A percentile compares a stretch with the other conserved stretches of the same genome.
Conservation (phyloP, 495 filamentous ascomycete genomes). For the Apiosordaria backusii region DNA sequence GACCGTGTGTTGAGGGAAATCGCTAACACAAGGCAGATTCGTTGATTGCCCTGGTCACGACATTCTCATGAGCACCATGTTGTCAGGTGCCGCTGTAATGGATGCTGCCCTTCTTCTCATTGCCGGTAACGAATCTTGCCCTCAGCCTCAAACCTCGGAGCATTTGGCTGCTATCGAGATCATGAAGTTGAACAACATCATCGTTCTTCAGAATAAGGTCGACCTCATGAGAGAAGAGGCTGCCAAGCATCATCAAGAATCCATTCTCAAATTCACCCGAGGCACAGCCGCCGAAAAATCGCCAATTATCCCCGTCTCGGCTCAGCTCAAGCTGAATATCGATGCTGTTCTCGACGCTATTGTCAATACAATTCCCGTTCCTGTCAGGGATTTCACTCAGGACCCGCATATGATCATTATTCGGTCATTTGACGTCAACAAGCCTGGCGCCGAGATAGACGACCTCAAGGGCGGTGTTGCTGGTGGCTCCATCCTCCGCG, state of each 20-base stretch:
- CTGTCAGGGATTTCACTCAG: slow-evolving; percentile 79
- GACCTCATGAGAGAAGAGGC: slow-evolving; percentile 94
- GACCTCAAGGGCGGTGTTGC: slow-evolving; percentile 98
- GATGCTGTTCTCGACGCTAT: slow-evolving; percentile 95
- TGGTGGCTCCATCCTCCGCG: slow-evolving; percentile 92
- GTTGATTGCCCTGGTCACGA: slow-evolving; percentile 99
- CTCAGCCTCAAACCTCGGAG: slow-evolving; percentile 98
- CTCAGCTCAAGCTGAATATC: slow-evolving; percentile 99
- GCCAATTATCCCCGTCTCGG: slow-evolving; percentile 96
- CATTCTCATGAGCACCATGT: slow-evolving; percentile 99
- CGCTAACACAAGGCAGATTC: slow-evolving; percentile 54
- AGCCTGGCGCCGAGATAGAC: slow-evolving; percentile 98
- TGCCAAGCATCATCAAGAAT: slow-evolving; percentile 88
- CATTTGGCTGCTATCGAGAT: slow-evolving; percentile 98
- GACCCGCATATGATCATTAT: slow-evolving; percentile 98
- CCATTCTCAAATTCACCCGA: slow-evolving; percentile 94
- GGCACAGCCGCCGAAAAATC: slow-evolving; percentile 95
- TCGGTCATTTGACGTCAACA: slow-evolving; percentile 98
- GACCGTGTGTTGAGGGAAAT: neutral
- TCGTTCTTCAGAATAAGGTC: slow-evolving; percentile 99
- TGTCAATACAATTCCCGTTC: slow-evolving; percentile 88
- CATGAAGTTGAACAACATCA: slow-evolving; percentile 97
- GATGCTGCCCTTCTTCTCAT: slow-evolving; percentile 94
- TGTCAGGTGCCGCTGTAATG: slow-evolving; percentile 99
- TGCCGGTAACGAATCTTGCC: slow-evolving; percentile 97